Conservation (phyloP, 2,329 filamentous ascomycete genomes). For the Coniochaeta hoffmannii region DNA sequence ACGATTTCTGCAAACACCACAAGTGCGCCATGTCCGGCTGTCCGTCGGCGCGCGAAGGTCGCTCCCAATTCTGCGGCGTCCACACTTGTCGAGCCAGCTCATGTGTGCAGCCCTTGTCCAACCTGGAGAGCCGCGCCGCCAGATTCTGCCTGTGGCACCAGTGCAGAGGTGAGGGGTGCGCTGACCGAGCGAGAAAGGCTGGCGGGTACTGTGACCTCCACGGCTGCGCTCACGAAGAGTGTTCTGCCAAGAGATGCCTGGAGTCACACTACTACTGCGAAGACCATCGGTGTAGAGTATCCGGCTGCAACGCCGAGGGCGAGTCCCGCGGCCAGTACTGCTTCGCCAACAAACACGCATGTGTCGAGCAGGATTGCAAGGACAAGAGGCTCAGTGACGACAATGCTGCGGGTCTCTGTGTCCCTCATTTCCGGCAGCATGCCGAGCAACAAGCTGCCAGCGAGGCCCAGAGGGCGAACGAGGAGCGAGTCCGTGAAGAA, state of each 20-base stretch:
- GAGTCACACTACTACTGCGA: not conserved
- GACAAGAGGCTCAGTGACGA: not conserved
- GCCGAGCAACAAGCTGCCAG: not conserved
- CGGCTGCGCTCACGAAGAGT: not conserved
- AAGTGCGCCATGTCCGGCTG: not conserved
- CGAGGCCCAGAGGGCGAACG: not conserved
- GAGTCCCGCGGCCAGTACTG: not conserved
- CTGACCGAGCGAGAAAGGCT: not conserved
- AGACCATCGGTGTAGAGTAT: not conserved
- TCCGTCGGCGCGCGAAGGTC: not conserved
- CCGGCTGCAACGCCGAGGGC: not conserved
- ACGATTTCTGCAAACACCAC: not conserved
- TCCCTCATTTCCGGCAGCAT: not conserved
- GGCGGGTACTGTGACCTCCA: not conserved
- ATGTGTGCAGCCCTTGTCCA: not conserved
- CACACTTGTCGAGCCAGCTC: not conserved
- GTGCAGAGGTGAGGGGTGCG: not conserved
- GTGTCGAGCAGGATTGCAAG: not conserved
- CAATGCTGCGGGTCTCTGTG: not conserved
- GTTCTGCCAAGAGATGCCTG: not conserved
- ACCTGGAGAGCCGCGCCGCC: not conserved
- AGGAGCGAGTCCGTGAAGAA: not conserved
- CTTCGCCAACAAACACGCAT: not conserved
- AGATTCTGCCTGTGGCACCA: not conserved
- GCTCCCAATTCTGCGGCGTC: not conserved